Evolutionary conservation across 441 rosid species (phyloP).

Genomic region (Arabidopsis lyrata): DNA sequence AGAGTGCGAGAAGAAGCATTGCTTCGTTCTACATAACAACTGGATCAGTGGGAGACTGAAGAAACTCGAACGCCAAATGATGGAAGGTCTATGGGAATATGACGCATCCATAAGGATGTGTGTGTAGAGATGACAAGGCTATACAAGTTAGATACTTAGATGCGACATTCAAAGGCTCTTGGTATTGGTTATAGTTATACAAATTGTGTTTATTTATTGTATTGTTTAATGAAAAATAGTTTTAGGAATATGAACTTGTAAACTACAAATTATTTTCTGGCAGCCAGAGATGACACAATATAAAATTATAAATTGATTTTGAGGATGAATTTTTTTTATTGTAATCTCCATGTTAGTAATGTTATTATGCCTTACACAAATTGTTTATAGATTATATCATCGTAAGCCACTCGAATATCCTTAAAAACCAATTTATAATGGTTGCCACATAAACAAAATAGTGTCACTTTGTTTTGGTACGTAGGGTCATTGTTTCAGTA

Average conservation of each 20-base stretch:
- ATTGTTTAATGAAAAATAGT: not conserved
- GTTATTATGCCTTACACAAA: not conserved
- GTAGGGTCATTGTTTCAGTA: slow-evolving; percentile 1
- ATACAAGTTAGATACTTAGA: not conserved
- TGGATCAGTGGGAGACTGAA: slow-evolving; percentile 89
- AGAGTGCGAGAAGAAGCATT: slow-evolving; percentile 68
- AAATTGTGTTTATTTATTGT: not conserved
- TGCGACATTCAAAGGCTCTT: not conserved
- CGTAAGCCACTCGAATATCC: not conserved
- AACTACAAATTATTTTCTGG: not conserved
- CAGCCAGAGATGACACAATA: not conserved
- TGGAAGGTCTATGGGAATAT: slow-evolving; percentile 85
- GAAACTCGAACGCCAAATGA: slow-evolving; percentile 84
- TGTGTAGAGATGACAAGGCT: slow-evolving; percentile 38
- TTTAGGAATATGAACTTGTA: slow-evolving; percentile 30
- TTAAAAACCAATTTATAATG: not conserved
- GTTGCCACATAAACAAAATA: not conserved
- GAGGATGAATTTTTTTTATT: not conserved
- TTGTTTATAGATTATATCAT: not conserved
- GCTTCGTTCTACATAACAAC: slow-evolving; percentile 80
- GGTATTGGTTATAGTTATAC: slow-evolving; percentile 33
- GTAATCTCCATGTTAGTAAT: not conserved
- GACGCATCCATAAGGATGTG: slow-evolving; percentile 80
- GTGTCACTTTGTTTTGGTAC: slow-evolving; percentile 2
- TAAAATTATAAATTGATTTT: not conserved